phyloP scores from a whole-genome alignment of 345 rosid species.

The Citropsis articulata region DNA sequence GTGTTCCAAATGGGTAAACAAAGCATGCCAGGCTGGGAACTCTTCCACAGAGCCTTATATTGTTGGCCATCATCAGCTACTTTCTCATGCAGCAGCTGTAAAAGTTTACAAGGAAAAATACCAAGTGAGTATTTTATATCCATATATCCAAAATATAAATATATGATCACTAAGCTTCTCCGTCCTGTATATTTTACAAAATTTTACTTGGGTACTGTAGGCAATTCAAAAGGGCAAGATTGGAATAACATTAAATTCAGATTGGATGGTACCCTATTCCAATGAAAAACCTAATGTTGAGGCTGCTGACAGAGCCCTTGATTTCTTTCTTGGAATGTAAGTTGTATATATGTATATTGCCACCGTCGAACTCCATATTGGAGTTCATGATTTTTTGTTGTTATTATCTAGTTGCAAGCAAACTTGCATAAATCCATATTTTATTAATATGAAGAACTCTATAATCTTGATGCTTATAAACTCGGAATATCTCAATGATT shows the following conservation, averaged over 20 bases:
- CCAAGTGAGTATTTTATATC: constrained; percentile 14
- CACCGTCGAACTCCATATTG: background rate
- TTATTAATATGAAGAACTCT: too few species aligned
- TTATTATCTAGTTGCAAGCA: too few species aligned
- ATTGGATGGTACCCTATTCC: background rate
- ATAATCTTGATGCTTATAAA: too few species aligned
- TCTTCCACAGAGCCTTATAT: constrained; percentile 25
- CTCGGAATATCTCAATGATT: too few species aligned
- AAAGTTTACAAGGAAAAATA: constrained; percentile 18
- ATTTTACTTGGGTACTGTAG: constrained; percentile 4
- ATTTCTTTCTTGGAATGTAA: background rate
- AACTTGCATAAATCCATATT: too few species aligned
- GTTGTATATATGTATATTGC: background rate
- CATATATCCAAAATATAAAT: too few species aligned
- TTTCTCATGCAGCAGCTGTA: constrained; percentile 20
- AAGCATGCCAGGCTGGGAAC: constrained; percentile 15
- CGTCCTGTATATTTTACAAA: too few species aligned
- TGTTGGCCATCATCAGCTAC: constrained; percentile 18
- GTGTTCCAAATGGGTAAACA: constrained; percentile 31
- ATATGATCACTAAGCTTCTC: too few species aligned
- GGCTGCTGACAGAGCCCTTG: background rate
- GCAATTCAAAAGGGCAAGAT: constrained; percentile 36
- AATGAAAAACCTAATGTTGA: background rate
- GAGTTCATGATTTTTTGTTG: too few species aligned
- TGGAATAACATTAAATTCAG: constrained; percentile 22